Conservation (phyloP, 768 basidiomycete genomes). For the Hygrocybe punicea region DNA sequence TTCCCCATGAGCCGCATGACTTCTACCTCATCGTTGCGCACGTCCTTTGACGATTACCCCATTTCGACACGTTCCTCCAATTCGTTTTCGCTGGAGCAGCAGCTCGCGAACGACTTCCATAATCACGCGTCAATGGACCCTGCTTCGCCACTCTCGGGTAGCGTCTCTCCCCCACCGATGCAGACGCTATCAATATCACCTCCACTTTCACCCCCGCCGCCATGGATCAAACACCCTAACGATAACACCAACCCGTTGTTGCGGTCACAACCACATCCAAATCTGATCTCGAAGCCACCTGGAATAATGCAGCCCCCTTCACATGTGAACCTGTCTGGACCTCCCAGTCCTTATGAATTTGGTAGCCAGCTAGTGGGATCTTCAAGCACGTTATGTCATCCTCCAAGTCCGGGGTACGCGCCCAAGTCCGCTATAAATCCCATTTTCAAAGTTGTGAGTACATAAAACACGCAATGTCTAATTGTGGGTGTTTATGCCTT, state of each 20-base stretch:
- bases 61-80: constrained; percentile 75
- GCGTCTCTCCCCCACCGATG: constrained; percentile 73
- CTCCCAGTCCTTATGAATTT: constrained; percentile 51
- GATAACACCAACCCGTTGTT: constrained; percentile 25
- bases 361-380: constrained; percentile 48
- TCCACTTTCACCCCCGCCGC: constrained; percentile 52
- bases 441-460: constrained; percentile 87
- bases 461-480: constrained; percentile 37
- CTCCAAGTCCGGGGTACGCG: constrained; percentile 57
- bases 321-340: constrained; percentile 39
- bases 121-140: constrained; percentile 66
- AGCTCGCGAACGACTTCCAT: constrained; percentile 71
- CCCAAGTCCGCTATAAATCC: constrained; percentile 76
- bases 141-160: constrained; percentile 54
- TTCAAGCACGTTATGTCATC: constrained; percentile 54
- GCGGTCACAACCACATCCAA: constrained; percentile 38
- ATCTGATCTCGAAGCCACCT: constrained; percentile 37
- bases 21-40: constrained; percentile 70
- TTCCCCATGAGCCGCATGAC: constrained; percentile 72
- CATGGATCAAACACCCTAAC: constrained; percentile 50
- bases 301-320: constrained; percentile 27
- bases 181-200: constrained; percentile 72
- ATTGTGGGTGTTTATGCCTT: constrained; percentile 35
- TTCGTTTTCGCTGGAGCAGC: constrained; percentile 72
- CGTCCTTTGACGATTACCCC: constrained; percentile 70